A percentile compares a stretch with the other conserved stretches of the same genome.
phyloP scores from a whole-genome alignment of 1,139 yeast genomes.

The Lodderomyces beijingensis region DNA sequence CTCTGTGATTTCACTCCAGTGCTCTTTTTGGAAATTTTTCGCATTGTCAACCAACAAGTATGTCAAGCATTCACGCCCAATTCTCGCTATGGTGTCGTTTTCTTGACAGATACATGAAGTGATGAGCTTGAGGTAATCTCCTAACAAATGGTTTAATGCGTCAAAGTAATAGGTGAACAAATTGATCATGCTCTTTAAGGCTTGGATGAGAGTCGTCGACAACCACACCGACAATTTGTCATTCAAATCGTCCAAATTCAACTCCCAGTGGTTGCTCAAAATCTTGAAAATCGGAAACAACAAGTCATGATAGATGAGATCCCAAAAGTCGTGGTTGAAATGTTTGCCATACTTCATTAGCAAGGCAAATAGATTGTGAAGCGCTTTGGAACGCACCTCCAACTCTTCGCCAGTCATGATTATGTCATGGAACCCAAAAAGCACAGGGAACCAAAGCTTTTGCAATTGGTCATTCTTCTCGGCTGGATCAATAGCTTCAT shows the following conservation, averaged over 20 bases:
- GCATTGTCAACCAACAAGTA: conserved; percentile 74
- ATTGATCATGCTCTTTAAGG: conserved; percentile 82
- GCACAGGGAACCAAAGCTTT: conserved; percentile 74
- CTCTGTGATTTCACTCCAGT: conserved; percentile 71
- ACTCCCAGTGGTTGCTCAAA: conserved; percentile 71
- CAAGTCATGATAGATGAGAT: conserved; percentile 66
- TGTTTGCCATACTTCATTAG: conserved; percentile 74
- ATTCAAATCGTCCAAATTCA: conserved; percentile 47
- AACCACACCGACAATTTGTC: conserved; percentile 94
- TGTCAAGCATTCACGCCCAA: conserved; percentile 85
- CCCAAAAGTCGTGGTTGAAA: conserved; percentile 80
- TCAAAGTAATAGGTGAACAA: conserved; percentile 78
- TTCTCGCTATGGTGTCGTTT: conserved; percentile 92
- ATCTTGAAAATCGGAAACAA: conserved; percentile 89
- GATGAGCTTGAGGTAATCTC: conserved; percentile 71
- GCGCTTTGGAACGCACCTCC: conserved; percentile 88
- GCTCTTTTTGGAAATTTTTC: conserved; percentile 52
- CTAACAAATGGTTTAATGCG: conserved; percentile 65
- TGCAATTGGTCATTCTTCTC: conserved; percentile 22
- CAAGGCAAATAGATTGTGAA: conserved; percentile 76
- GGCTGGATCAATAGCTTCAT: conserved; percentile 9
- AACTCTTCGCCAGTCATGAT: conserved; percentile 92
- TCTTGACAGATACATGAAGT: conserved; percentile 93
- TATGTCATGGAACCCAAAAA: conserved; percentile 79
- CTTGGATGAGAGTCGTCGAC: conserved; percentile 93